Evolutionary conservation across 345 rosid genomes (phyloP).

Genomic region (Noccaea caerulescens): DNA sequence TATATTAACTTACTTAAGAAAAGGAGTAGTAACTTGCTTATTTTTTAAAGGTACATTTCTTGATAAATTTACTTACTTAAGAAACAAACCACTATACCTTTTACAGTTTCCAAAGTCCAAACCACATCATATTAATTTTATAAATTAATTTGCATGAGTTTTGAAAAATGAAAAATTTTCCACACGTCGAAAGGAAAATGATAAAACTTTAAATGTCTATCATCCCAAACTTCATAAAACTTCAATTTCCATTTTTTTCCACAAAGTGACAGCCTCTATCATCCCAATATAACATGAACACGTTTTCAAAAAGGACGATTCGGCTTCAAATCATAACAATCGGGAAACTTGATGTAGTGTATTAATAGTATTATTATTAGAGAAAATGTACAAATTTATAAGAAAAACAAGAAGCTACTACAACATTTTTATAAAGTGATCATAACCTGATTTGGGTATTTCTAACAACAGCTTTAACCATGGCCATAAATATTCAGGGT

Average conservation of each 20-base stretch:
- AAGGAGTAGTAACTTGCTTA: too few species aligned
- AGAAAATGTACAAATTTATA: not conserved
- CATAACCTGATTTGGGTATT: slow-evolving; percentile 11
- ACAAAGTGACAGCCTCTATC: slow-evolving; percentile 13
- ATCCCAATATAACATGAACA: not conserved
- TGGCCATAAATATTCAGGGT: not conserved
- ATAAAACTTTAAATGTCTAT: not conserved
- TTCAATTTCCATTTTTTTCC: not conserved
- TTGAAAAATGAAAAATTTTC: not conserved
- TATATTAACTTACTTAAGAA: too few species aligned
- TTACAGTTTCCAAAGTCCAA: not conserved
- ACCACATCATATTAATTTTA: not conserved
- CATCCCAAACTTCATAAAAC: too few species aligned
- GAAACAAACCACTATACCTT: not conserved
- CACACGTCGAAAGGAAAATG: not conserved
- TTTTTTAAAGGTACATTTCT: too few species aligned
- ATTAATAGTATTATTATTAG: not conserved
- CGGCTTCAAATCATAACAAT: not conserved
- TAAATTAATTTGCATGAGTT: not conserved
- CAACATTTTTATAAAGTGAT: not conserved
- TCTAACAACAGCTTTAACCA: not conserved
- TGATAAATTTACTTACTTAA: not conserved
- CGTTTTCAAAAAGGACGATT: not conserved
- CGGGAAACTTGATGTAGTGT: not conserved
- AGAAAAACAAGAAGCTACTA: not conserved